These are phyloP conservation scores for Gossypium trilobum DNA, from an alignment of 441 rosid species.

Conservation along the genomic window DNA sequence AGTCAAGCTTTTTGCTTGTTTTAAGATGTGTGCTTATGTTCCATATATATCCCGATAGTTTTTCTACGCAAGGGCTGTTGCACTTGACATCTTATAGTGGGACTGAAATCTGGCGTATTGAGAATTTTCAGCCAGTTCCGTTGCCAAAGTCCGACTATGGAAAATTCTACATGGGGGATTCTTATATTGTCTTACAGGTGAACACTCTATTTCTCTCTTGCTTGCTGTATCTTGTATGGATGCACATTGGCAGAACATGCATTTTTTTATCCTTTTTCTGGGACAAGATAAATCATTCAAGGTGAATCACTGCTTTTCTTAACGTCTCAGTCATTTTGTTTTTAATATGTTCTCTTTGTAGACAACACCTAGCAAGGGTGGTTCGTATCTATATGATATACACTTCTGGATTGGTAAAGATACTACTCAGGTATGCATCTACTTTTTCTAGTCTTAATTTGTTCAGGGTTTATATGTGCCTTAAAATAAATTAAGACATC, in stretches of 20 bases:
- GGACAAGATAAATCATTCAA: neutral
- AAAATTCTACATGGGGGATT: constrained; percentile 88
- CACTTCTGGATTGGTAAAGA: constrained; percentile 99
- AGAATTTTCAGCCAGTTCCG: constrained; percentile 82
- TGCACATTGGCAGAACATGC: neutral
- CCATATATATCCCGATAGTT: constrained; percentile 10
- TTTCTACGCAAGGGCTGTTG: constrained; percentile 22
- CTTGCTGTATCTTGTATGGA: neutral
- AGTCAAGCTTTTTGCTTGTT: neutral
- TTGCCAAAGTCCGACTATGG: constrained; percentile 83
- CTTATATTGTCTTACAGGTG: constrained; percentile 89
- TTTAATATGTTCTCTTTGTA: constrained; percentile 23
- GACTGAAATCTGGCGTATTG: constrained; percentile 93
- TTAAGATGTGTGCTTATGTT: constrained; percentile 5
- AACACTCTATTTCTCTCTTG: neutral
- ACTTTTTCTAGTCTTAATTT: neutral
- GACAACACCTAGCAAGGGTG: constrained; percentile 78
- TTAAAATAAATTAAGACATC: neutral
- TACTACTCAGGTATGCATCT: constrained; percentile 68
- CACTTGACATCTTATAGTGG: constrained; percentile 70
- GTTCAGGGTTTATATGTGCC: neutral
- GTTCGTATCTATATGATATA: constrained; percentile 75
- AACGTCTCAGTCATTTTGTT: neutral
- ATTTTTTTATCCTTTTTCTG: neutral
- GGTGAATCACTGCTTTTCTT: neutral